Conservation (phyloP, 2,329 filamentous ascomycete species). For the Phaeosphaeriaceae sp. region DNA sequence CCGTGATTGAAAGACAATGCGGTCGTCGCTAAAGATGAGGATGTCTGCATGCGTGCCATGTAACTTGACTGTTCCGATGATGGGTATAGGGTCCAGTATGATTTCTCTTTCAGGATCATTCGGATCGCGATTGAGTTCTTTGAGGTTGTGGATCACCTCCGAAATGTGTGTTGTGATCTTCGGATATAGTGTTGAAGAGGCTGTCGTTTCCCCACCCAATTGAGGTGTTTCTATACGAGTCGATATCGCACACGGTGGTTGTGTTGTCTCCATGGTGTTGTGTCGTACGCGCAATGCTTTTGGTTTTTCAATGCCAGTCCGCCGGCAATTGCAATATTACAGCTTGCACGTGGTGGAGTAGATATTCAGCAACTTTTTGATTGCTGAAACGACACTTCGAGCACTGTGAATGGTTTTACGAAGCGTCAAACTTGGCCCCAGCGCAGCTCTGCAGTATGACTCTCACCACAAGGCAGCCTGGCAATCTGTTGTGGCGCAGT, state of each 20-base stretch:
- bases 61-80: conserved; percentile 41
- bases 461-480: not conserved
- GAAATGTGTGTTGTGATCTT: conserved; percentile 38
- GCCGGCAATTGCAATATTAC: too few species aligned
- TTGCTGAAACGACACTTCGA: not conserved
- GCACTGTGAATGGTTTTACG: conserved; percentile 1
- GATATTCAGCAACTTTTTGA: too few species aligned
- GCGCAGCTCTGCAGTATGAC: not conserved
- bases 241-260: not conserved
- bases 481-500: not conserved
- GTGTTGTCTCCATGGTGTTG: not conserved
- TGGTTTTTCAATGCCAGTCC: too few species aligned
- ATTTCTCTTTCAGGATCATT: conserved; percentile 7
- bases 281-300: too few species aligned
- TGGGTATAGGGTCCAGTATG: conserved; percentile 17
- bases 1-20: conserved; percentile 33
- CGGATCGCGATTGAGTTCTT: conserved; percentile 12
- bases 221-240: not conserved
- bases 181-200: conserved; percentile 24
- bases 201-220: not conserved
- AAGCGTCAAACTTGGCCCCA: not conserved
- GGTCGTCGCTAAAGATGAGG: conserved; percentile 26
- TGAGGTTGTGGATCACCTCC: conserved; percentile 22
- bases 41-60: conserved; percentile 45
- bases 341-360: too few species aligned